phyloP scores from a whole-genome alignment of 129 eudicot species.

The Saussurea involucrata region DNA sequence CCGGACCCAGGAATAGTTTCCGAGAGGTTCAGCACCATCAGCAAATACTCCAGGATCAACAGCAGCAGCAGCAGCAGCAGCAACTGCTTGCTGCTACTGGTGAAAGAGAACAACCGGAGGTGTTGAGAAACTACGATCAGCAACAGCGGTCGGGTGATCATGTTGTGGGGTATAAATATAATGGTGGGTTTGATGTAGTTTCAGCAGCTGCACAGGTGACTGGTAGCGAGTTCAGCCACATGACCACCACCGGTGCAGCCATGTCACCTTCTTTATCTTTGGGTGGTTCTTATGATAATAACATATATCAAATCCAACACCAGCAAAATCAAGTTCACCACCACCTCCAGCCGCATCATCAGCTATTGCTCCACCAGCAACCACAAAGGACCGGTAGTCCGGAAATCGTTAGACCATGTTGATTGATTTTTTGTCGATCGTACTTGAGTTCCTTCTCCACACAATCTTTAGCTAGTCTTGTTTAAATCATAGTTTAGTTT shows the following conservation, averaged over 20 bases:
- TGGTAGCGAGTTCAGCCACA: slow-evolving; percentile 28
- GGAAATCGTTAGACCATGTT: not conserved
- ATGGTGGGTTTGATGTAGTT: slow-evolving; percentile 23
- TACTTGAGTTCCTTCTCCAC: not conserved
- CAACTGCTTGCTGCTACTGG: slow-evolving; percentile 17
- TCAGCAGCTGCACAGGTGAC: slow-evolving; percentile 22
- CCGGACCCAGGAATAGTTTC: slow-evolving; percentile 27
- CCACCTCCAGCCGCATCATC: slow-evolving; percentile 20
- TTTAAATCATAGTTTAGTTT: slow-evolving; percentile 18
- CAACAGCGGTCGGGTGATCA: slow-evolving; percentile 8
- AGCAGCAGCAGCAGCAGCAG: slow-evolving; percentile 43
- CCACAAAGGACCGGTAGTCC: slow-evolving; percentile 26
- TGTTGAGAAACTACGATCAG: slow-evolving; percentile 18
- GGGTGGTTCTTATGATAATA: slow-evolving; percentile 31
- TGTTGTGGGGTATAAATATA: slow-evolving; percentile 23
- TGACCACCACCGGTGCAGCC: slow-evolving; percentile 20
- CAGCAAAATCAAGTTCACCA: slow-evolving; percentile 5
- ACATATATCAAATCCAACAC: slow-evolving; percentile 30
- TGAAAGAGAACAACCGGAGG: slow-evolving; percentile 12
- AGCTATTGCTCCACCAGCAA: slow-evolving; percentile 24
- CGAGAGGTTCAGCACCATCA: slow-evolving; percentile 36
- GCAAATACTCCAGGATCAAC: slow-evolving; percentile 39
- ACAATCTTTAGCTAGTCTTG: not conserved
- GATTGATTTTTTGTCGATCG: no score
- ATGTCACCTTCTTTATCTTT: slow-evolving; percentile 32